Base-by-base conservation (phyloP, 2,329 filamentous ascomycete species). In the Talaromyces rugulosus region DNA sequence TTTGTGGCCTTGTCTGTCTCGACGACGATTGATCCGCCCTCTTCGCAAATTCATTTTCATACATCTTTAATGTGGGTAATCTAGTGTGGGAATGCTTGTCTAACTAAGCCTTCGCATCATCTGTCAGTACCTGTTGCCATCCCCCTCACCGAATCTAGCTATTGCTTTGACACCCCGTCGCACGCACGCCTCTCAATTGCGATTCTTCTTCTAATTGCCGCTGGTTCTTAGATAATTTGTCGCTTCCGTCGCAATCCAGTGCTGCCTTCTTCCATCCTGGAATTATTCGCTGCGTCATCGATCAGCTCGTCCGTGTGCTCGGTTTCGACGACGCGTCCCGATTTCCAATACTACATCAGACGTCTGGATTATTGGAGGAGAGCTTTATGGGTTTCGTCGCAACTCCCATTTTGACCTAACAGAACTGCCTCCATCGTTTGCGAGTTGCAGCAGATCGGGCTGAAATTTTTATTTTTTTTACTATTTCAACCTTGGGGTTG, bases 51-150 rank as follows among this genome's bases (percentile, higher is more conserved):
- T 36, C 18, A 31, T 27, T 23, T 42, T 30, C 44, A 58, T 47
- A 58, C 53, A 62, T 47, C 56, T 36, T 36, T 59, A 62, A 62
- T 62, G 53, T 55, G 50, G 36, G 30, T 62, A 62, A 51, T 62
- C 28, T 33, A 57, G 34, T 51, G 50, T 59, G 30, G 56, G 33
- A 56, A 44, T 56, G 28, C 42, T 44, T 59, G 36, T n/a, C 28
- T 30, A 28, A 40, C 55, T n/a, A n/a, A 36, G 33, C 28, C 36
- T 56, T 59, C 60, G 60, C 60, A 59, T 62, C 40, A 56, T 30
- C 56, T 47, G 56, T 59, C 56, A 40, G 50, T 53, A 11, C 50
- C 31, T 16, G 12, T 58, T 52, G 36, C 56, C 51, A 42, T 56
- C 50, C 16, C 44, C 51, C 23, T 23, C 44, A 53, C 31, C 57